Percentiles rank a stretch among this genome's conserved stretches.
Evolutionary conservation across 192 early-diverging fungal species (phyloP).

Genomic region (Mycoemilia scoparia): DNA sequence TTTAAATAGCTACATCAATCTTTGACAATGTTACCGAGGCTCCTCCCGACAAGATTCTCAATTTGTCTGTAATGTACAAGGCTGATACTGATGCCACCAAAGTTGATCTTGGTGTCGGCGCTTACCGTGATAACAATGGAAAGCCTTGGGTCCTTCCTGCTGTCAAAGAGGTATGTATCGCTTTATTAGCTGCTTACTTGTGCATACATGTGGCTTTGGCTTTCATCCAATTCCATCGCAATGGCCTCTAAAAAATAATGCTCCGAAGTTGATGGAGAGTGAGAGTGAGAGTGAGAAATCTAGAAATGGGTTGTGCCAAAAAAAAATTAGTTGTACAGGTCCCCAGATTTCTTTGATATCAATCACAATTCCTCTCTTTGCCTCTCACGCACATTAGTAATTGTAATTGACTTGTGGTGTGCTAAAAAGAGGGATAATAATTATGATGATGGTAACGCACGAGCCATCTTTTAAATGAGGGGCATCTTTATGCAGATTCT

Average conservation of each 20-base stretch:
- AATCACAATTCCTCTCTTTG: no score
- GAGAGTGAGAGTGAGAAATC: no score
- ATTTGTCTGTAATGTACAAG: constrained; percentile 66
- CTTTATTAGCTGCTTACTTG: neutral
- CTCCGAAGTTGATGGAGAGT: no score
- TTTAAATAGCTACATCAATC: constrained; percentile 7
- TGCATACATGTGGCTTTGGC: neutral
- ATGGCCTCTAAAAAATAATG: neutral
- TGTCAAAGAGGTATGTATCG: constrained; percentile 66
- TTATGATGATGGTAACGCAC: no score
- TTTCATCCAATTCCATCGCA: neutral
- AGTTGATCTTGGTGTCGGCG: constrained; percentile 91
- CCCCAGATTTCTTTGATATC: no score
- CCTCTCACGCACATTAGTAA: no score
- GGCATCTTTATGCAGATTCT: no score
- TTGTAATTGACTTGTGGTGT: no score
- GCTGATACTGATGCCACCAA: constrained; percentile 61
- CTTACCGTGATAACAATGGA: constrained; percentile 78
- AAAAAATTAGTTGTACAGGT: no score
- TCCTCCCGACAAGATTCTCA: constrained; percentile 80
- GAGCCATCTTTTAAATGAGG: no score
- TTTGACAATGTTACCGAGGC: constrained; percentile 31
- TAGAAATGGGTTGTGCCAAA: no score
- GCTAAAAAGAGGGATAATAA: no score
- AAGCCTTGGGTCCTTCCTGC: constrained; percentile 93